Evolutionary conservation across 2,329 filamentous ascomycete species (phyloP).

Genomic region (Basipetospora chlamydospora): DNA sequence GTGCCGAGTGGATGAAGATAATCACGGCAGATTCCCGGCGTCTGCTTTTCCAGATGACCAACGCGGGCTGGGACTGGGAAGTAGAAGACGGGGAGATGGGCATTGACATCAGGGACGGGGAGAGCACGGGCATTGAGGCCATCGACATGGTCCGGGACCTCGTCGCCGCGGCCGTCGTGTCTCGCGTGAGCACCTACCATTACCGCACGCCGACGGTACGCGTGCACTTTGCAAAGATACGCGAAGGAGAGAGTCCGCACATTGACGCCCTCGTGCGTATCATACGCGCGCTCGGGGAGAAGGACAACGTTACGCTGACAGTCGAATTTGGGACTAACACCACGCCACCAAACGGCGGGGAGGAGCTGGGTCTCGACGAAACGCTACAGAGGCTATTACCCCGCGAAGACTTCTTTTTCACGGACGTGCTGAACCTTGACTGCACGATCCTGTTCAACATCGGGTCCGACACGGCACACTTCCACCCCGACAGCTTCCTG

Average conservation of each 20-base stretch:
- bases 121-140: conserved; percentile 17
- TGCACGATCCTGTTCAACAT: conserved; percentile 26
- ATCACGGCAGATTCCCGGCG: conserved; percentile 17
- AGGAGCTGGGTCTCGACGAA: conserved; percentile 13
- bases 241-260: conserved; percentile 13
- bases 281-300: conserved; percentile 13
- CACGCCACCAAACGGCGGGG: conserved; percentile 7
- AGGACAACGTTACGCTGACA: conserved; percentile 16
- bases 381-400: conserved; percentile 15
- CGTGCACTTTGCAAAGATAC: conserved; percentile 20
- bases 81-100: conserved; percentile 14
- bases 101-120: conserved; percentile 20
- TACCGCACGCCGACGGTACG: conserved; percentile 21
- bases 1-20: conserved; percentile 19
- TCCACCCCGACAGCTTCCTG: conserved; percentile 9
- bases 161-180: conserved; percentile 20
- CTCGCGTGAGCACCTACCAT: conserved; percentile 16
- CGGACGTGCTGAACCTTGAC: conserved; percentile 23
- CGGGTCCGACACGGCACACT: conserved; percentile 24
- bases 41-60: conserved; percentile 24
- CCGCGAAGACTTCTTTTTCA: conserved; percentile 18
- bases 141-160: conserved; percentile 16
- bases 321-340: conserved; percentile 14
- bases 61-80: conserved; percentile 27
- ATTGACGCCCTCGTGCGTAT: conserved; percentile 18